These are phyloP conservation scores for Sphaceloma murrayae DNA, from an alignment of 2,329 filamentous ascomycete genomes.

Conservation along the genomic window DNA sequence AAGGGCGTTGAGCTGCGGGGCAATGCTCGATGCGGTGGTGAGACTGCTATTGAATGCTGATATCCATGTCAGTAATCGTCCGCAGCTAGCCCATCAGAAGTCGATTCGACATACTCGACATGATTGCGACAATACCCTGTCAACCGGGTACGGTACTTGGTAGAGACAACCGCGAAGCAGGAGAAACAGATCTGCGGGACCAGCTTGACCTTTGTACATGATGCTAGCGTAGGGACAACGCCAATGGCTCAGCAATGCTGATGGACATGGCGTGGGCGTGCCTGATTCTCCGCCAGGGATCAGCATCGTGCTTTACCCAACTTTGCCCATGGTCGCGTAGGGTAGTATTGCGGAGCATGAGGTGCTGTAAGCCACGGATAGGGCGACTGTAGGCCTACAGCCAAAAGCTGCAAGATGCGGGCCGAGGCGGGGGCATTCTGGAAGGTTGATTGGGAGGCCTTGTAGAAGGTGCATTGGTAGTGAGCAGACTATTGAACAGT, in stretches of 20 bases:
- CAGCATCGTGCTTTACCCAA: conserved; percentile 7
- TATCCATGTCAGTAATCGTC: neutral
- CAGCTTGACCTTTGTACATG: conserved; percentile 13
- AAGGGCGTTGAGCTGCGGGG: neutral
- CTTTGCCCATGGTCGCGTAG: conserved; percentile 2
- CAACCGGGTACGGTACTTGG: too few relatives aligned
- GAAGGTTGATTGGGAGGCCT: conserved; percentile 12
- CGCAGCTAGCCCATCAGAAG: too few relatives aligned
- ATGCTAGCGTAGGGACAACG: conserved; percentile 5
- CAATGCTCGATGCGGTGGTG: neutral
- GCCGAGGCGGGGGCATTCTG: conserved; percentile 10
- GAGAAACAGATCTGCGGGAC: conserved; percentile 3
- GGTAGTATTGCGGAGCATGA: conserved; percentile 11
- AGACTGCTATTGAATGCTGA: neutral
- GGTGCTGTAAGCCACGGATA: conserved; percentile 8
- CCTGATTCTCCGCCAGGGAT: conserved; percentile 10
- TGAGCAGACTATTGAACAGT: conserved; percentile 11
- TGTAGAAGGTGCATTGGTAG: neutral
- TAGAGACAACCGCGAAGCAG: neutral
- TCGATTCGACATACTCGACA: conserved; percentile 1
- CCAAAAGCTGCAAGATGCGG: conserved; percentile 5
- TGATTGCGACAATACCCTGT: neutral
- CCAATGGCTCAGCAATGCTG: conserved; percentile 10
- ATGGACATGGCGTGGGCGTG: conserved; percentile 8
- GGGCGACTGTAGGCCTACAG: neutral